Conservation (phyloP, 140 eudicot species). For the Cichorium intybus region DNA sequence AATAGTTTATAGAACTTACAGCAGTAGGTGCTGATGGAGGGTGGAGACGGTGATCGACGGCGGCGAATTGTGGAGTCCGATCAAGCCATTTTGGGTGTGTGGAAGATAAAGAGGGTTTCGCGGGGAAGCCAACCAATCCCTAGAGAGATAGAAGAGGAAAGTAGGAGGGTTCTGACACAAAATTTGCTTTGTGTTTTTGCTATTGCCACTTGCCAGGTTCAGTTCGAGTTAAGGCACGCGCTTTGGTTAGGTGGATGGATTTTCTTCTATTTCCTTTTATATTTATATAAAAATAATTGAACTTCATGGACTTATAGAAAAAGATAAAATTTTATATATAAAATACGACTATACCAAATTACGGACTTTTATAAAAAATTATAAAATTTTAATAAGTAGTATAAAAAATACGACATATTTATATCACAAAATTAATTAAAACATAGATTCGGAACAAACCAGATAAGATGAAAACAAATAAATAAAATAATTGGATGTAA, state of each 20-base stretch:
- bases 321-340: no score
- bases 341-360: no score
- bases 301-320: no score
- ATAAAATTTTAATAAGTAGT: no score
- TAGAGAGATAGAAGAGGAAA: slow-evolving; percentile 7
- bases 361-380: no score
- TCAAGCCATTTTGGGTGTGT: slow-evolving; percentile 25
- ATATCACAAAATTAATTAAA: no score
- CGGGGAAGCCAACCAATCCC: not conserved
- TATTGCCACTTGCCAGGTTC: slow-evolving; percentile 6
- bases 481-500: no score
- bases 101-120: not conserved
- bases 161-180: slow-evolving; percentile 18
- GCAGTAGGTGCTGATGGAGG: slow-evolving; percentile 4
- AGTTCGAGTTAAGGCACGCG: slow-evolving; percentile 12
- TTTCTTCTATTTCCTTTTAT: not conserved
- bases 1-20: slow-evolving; percentile 11
- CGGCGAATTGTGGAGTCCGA: slow-evolving; percentile 26
- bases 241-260: slow-evolving; percentile 26
- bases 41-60: slow-evolving; percentile 14
- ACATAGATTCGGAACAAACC: no score
- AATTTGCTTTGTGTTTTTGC: slow-evolving; percentile 14
- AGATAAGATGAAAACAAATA: no score
- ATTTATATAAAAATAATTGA: no score
- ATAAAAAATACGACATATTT: no score